Base-by-base conservation (phyloP, 306 rosid genomes). In the Ceratonia siliqua region DNA sequence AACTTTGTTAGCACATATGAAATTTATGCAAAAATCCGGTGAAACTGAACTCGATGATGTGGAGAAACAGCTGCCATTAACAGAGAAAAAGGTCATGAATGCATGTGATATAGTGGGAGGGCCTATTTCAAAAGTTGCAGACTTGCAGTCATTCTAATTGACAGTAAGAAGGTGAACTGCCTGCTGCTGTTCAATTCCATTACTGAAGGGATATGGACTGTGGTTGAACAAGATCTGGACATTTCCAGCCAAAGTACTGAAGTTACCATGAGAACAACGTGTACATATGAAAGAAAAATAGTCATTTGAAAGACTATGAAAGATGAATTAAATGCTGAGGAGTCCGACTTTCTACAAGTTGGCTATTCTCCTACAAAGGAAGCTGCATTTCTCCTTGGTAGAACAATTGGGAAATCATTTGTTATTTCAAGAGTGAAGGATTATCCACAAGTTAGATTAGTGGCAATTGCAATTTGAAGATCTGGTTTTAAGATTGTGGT, bases 331-430 rank as follows among this genome's bases (percentile, higher is more conserved):
- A 84, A 76, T 71, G 69, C 45, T 38, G 83, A 80, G 46, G 92
- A 79, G 46, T 46, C 83, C 70, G 76, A 30, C 45, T 75, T 82
- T 50, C 88, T 55, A 70, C 90, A 89, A 76, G 76, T 83, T 82
- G 97, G 92, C 42, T 89, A 83, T 86, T 80, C 84, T 74, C 90
- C 96, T 74, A 82, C 89, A 70, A 83, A 79, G 83, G 97, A 91
- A 75, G 96, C 97, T 57, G 98, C 98, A 59, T 94, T 94, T 64
- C 75, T 94, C 82, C 91, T 94, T 7, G 98, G 98, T 33, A 87
- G 98, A 91, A 94, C 98, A n/a, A 92, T 95, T 76, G 99, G 99
- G 69, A 92, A 79, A 80, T 83, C 99, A 59, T 95, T 84, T 81
- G 98, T 95, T 72, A 79, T 89, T 75, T 90, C 97, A 71, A 95